These are phyloP conservation scores for Boletus rubescentipes DNA, from an alignment of 768 basidiomycete species.

Conservation along the genomic window DNA sequence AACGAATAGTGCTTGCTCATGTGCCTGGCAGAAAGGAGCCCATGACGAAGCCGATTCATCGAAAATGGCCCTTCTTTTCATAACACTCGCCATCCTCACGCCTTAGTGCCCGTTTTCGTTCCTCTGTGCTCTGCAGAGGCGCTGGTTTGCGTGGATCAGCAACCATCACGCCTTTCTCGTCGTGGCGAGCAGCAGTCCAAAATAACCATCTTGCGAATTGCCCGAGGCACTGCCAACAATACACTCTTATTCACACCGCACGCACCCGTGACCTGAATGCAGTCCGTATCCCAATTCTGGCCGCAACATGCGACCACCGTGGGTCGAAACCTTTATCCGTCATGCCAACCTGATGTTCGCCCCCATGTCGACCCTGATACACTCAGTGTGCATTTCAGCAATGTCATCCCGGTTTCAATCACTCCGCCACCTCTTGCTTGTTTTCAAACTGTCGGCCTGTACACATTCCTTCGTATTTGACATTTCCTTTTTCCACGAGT, in stretches of 20 bases:
- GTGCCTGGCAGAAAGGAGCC: conserved; percentile 4
- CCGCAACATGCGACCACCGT: conserved; percentile 1
- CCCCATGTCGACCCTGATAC: conserved; percentile 7
- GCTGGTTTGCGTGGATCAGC: conserved; percentile 17
- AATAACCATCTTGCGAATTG: not conserved
- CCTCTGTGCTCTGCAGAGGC: conserved; percentile 3
- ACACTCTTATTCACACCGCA: not conserved
- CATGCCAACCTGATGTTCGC: not conserved
- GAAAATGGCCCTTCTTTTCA: not conserved
- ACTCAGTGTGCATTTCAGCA: not conserved
- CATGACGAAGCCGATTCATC: too few species aligned
- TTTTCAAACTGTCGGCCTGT: not conserved
- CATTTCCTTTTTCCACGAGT: conserved; percentile 11
- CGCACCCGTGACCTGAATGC: not conserved
- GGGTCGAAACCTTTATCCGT: not conserved
- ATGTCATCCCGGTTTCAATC: not conserved
- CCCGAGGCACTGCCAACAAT: conserved; percentile 8
- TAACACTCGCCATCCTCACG: not conserved
- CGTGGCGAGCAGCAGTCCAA: not conserved
- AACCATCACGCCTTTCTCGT: not conserved
- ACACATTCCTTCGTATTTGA: not conserved
- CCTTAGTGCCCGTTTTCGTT: not conserved
- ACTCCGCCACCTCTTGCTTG: not conserved
- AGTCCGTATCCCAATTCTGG: not conserved
- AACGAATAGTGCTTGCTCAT: too few species aligned